phyloP scores from a whole-genome alignment of 371 early-diverging fungal genomes.

The Mucor sp. region DNA sequence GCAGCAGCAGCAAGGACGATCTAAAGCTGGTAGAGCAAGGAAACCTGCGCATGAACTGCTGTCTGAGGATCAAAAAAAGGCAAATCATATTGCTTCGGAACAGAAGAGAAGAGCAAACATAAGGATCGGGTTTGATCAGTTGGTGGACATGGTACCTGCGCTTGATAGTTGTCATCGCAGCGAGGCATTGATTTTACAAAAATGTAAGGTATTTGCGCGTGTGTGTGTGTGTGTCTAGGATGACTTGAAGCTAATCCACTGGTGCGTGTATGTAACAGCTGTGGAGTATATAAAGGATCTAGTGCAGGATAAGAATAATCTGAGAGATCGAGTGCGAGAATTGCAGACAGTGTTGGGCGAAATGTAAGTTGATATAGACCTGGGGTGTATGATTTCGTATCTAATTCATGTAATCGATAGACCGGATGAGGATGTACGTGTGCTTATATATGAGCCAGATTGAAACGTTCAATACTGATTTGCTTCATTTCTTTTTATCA shows the following conservation, averaged over 20 bases:
- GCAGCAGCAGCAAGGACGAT: background rate
- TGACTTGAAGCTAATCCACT: background rate
- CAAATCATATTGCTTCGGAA: slow-evolving; percentile 92
- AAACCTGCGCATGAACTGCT: slow-evolving; percentile 64
- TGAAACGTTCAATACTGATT: background rate
- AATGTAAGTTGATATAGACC: slow-evolving; percentile 12
- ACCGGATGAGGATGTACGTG: slow-evolving; percentile 20
- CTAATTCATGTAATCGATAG: background rate
- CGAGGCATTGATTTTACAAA: slow-evolving; percentile 46
- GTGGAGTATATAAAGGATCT: slow-evolving; percentile 22
- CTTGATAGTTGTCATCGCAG: slow-evolving; percentile 57
- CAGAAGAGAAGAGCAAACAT: slow-evolving; percentile 87
- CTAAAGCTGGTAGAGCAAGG: slow-evolving; percentile 23
- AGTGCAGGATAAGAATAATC: slow-evolving; percentile 18
- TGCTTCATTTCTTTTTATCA: background rate
- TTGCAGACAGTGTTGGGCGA: slow-evolving; percentile 17
- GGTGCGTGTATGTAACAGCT: slow-evolving; percentile 13
- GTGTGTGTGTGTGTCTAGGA: background rate
- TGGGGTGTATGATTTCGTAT: too few species aligned
- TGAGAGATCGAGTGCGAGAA: slow-evolving; percentile 13
- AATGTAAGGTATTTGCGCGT: slow-evolving; percentile 11
- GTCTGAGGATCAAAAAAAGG: slow-evolving; percentile 85
- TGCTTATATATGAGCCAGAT: background rate
- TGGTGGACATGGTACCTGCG: slow-evolving; percentile 75
- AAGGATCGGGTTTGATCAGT: slow-evolving; percentile 76